A percentile compares a stretch with the other conserved stretches of the same genome.
phyloP scores from a whole-genome alignment of 176 grass and related monocot species.

The Triticum dicoccoides region DNA sequence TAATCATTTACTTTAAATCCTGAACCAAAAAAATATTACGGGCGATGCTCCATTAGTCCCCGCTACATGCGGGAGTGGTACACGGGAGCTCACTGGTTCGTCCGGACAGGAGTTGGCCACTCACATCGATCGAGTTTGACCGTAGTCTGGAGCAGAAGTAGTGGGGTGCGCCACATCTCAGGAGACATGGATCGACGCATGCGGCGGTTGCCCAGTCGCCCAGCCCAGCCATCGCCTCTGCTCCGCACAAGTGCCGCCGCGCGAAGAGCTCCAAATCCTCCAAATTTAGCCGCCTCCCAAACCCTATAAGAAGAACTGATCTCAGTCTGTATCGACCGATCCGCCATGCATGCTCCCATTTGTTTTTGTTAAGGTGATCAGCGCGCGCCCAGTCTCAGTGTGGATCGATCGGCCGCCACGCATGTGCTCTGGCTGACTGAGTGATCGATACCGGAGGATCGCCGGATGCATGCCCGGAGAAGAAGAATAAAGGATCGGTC shows the following conservation, averaged over 20 bases:
- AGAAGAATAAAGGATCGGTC: neutral
- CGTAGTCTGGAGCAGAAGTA: neutral
- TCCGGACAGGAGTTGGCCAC: neutral
- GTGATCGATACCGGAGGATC: neutral
- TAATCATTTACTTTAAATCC: no score
- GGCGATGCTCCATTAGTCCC: no score
- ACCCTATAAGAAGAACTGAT: neutral
- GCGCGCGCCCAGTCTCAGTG: neutral
- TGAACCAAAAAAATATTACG: no score
- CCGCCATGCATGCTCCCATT: neutral
- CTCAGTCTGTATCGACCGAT: no score
- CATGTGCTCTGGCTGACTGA: neutral
- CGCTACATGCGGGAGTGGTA: neutral
- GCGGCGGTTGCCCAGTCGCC: neutral
- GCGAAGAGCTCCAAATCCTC: constrained; percentile 29
- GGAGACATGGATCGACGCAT: neutral
- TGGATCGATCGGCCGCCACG: neutral
- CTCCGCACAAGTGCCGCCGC: constrained; percentile 19
- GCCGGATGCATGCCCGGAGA: neutral
- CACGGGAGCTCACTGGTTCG: no score
- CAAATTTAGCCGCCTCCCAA: constrained; percentile 23
- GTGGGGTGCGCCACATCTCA: neutral
- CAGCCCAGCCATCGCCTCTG: neutral
- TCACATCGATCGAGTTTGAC: neutral
- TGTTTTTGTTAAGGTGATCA: neutral